phyloP scores from a whole-genome alignment of 805 yeast genomes.

The Scheffersomyces lignosus region DNA sequence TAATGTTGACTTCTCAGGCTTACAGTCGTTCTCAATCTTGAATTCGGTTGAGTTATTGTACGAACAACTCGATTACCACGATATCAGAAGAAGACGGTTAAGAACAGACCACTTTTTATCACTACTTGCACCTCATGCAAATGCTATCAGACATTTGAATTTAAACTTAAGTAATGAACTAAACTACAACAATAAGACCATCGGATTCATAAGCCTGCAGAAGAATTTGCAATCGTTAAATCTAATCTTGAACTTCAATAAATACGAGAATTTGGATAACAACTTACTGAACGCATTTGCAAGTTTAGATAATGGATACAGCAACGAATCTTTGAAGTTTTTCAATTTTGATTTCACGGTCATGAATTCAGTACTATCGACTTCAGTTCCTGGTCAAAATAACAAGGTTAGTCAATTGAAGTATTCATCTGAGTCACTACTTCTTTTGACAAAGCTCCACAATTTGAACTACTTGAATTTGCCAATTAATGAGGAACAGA shows the following conservation, averaged over 20 bases:
- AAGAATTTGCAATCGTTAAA: slow-evolving; percentile 2
- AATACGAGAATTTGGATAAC: slow-evolving; percentile 2
- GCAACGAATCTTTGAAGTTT: not conserved
- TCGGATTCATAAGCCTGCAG: not conserved
- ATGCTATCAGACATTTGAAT: not conserved
- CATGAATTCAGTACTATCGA: not conserved
- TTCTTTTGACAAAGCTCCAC: not conserved
- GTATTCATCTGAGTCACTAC: not conserved
- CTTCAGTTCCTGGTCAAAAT: not conserved
- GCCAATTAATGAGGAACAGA: not conserved
- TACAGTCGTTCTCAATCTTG: slow-evolving; percentile 1
- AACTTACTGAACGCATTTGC: not conserved
- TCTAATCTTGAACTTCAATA: slow-evolving; percentile 2
- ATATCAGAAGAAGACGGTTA: not conserved
- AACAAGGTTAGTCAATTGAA: too few species aligned
- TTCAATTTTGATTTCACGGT: slow-evolving; percentile 3
- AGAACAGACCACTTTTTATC: slow-evolving; percentile 1
- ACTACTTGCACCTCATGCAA: not conserved
- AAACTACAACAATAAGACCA: slow-evolving; percentile 1
- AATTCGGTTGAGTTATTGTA: slow-evolving; percentile 3
- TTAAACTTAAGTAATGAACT: slow-evolving; percentile 1
- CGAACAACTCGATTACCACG: not conserved
- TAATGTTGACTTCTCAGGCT: not conserved
- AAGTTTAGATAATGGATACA: slow-evolving; percentile 1
- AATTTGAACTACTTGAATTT: not conserved